Conservation (phyloP, 305 asterid genomes). For the Salvia sclarea region DNA sequence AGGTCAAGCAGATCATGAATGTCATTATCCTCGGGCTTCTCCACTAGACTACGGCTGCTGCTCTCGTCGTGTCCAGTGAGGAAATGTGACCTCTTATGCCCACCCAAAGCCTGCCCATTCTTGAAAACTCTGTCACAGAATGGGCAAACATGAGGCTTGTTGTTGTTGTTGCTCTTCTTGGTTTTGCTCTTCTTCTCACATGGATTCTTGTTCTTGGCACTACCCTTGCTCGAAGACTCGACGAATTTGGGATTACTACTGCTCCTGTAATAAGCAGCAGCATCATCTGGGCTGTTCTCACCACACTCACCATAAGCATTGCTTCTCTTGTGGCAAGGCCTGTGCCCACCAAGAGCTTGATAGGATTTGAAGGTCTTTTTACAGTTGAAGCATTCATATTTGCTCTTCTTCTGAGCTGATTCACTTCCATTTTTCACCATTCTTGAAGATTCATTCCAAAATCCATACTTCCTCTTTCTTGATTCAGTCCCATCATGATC, state of each 20-base stretch:
- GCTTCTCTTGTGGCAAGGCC: constrained; percentile 74
- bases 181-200: constrained; percentile 50
- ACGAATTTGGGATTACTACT: constrained; percentile 31
- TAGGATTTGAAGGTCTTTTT: constrained; percentile 73
- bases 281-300: constrained; percentile 57
- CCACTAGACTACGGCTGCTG: constrained; percentile 32
- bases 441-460: constrained; percentile 36
- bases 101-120: constrained; percentile 93
- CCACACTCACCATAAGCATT: constrained; percentile 48
- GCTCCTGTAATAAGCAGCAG: constrained; percentile 32
- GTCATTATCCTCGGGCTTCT: constrained; percentile 27
- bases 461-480: constrained; percentile 41
- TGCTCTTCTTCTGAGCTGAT: constrained; percentile 51
- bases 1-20: constrained; percentile 52
- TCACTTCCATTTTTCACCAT: constrained; percentile 31
- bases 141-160: constrained; percentile 70
- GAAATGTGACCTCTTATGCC: constrained; percentile 90
- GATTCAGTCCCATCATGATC: constrained; percentile 33
- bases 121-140: constrained; percentile 73
- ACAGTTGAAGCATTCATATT: constrained; percentile 83
- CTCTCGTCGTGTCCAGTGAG: constrained; percentile 44
- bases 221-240: constrained; percentile 38
- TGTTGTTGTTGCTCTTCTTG: constrained; percentile 48
- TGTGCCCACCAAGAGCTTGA: constrained; percentile 93
- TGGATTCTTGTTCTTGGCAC: constrained; percentile 42